Percentiles rank a stretch among this genome's conserved stretches.
Evolutionary conservation across 306 rosid species (phyloP).

Genomic region (Vigna unguiculata): DNA sequence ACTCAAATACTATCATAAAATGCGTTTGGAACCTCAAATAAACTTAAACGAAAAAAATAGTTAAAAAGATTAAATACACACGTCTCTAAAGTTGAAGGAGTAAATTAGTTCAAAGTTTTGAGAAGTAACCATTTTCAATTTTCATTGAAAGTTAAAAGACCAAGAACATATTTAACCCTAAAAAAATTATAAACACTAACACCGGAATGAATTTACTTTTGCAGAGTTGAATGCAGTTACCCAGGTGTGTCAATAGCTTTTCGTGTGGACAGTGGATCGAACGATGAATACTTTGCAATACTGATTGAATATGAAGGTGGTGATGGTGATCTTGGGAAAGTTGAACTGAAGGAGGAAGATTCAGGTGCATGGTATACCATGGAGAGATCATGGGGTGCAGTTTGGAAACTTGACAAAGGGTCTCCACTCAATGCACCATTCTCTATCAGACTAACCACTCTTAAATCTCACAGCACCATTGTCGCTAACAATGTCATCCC

Average conservation of each 20-base stretch:
- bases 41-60: no score
- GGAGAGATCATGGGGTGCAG: slow-evolving; percentile 77
- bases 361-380: slow-evolving; percentile 63
- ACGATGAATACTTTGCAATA: slow-evolving; percentile 58
- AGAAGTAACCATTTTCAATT: no score
- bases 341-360: slow-evolving; percentile 59
- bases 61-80: no score
- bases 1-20: no score
- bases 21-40: no score
- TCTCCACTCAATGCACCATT: slow-evolving; percentile 59
- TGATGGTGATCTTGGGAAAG: slow-evolving; percentile 57
- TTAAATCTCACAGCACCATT: slow-evolving; percentile 44
- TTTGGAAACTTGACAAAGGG: slow-evolving; percentile 63
- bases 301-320: slow-evolving; percentile 64
- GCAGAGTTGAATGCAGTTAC: slow-evolving; percentile 65
- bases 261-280: slow-evolving; percentile 63
- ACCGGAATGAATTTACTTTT: neutral
- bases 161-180: no score
- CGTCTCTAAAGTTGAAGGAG: no score
- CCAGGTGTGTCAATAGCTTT: slow-evolving; percentile 54
- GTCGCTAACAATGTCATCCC: slow-evolving; percentile 68
- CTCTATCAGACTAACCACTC: slow-evolving; percentile 57
- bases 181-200: no score
- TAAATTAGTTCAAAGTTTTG: no score
- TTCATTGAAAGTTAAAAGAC: no score